A percentile compares a stretch with the other conserved stretches of the same genome.
Evolutionary conservation across 225 moss, liverwort and hornwort species (phyloP).

Genomic region (Asterella californica): DNA sequence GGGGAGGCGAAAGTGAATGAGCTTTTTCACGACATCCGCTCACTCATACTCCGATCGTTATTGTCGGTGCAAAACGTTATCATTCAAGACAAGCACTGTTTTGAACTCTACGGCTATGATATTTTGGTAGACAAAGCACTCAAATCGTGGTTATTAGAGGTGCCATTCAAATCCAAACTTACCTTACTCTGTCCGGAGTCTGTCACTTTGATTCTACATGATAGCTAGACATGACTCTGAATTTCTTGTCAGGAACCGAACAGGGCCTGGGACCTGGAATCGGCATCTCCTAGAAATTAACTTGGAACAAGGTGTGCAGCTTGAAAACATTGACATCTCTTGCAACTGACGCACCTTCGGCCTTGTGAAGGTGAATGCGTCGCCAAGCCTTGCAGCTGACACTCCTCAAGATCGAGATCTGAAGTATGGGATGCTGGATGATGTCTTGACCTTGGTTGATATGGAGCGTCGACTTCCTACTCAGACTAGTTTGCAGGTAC

Average conservation of each 20-base stretch:
- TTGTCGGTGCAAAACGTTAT: slow-evolving; percentile 90
- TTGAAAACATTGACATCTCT: too few relatives aligned
- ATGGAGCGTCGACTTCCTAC: slow-evolving; percentile 86
- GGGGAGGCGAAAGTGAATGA: slow-evolving; percentile 83
- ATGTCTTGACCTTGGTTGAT: slow-evolving; percentile 82
- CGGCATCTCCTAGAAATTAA: too few relatives aligned
- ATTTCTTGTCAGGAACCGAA: not conserved
- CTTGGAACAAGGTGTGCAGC: too few relatives aligned
- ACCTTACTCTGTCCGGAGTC: not conserved
- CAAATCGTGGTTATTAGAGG: slow-evolving; percentile 98
- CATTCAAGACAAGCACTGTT: slow-evolving; percentile 98
- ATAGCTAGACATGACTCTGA: not conserved
- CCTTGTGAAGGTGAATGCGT: slow-evolving; percentile 74
- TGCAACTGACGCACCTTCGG: not conserved
- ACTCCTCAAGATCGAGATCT: slow-evolving; percentile 84
- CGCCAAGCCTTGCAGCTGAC: slow-evolving; percentile 93
- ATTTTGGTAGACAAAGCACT: slow-evolving; percentile 79
- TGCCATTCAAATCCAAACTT: slow-evolving; percentile 5
- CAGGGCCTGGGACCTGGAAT: too few relatives aligned
- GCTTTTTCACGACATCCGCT: slow-evolving; percentile 90
- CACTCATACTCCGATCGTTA: slow-evolving; percentile 83
- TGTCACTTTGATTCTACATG: not conserved
- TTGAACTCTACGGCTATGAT: slow-evolving; percentile 98
- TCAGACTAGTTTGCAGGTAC: slow-evolving; percentile 60
- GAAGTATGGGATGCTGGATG: slow-evolving; percentile 95